Evolutionary conservation across 805 yeast genomes (phyloP), one percentile per base, ranked within the genome.

Genomic region (Ogataea henricii): DNA sequence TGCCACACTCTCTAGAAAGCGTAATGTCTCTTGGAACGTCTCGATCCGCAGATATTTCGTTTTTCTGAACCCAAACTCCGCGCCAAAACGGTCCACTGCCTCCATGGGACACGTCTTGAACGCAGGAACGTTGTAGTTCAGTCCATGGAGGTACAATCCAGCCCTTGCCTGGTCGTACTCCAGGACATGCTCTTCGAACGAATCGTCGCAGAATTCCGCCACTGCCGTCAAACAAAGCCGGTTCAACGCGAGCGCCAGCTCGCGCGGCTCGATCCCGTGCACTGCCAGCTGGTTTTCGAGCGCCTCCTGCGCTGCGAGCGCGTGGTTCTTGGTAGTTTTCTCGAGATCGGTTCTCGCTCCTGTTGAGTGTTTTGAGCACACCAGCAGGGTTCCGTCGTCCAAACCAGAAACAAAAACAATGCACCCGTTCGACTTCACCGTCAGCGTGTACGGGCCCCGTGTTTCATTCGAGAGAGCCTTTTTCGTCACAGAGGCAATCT

Each of bases 351-450:
- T 74, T 27, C 64, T 42, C 2, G 41, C 17, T 0, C 97, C 98
- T 1, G 95, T 85, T 0, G 96, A 83, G 64, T 92, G 94, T 59
- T 94, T 94, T 4, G 96, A 88, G 56, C 97, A 89, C 0, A 91
- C 96, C 2, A 92, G 74, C 13, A 94, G 66, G 0, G 86, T 77
- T 0, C 96, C 96, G 57, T 85, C 84, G 17, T 70, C 75, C 14
- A 89, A 66, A 0, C 92, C 97, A 1, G 96, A 75, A 12, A 94
- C 76, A 50, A 94, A 81, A 1, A 88, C 82, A 45, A 94, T 90
- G 60, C 97, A 94, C 0, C 99, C 99, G 62, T 94, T 94, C 48
- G 95, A 95, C 63, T 94, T 94, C 30, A 85, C 72, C 0, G 97
- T 83, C 2, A 90, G 78, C 16, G 77, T 79, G 64, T 85, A 94